Base-by-base conservation (phyloP, 1,284 basidiomycete species). In the Pseudozyma sp. region DNA sequence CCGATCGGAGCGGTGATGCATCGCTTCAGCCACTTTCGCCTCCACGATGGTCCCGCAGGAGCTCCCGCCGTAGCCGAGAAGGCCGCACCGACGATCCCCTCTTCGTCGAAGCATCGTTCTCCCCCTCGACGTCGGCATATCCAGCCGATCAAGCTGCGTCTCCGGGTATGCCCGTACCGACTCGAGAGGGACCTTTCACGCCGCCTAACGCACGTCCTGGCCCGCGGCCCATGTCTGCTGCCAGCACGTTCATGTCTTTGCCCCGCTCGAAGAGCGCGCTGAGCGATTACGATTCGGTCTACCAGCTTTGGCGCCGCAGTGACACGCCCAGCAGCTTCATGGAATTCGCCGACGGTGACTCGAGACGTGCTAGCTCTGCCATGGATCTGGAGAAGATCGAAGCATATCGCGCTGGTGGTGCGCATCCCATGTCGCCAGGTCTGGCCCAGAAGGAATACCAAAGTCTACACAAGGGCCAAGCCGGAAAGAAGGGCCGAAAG, bases 201-300 rank as follows among this genome's bases (percentile, higher is more conserved):
- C 63, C 68, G 9, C 63, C 63, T n/a, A 58, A 62, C 24, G 58
- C 43, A 10, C 43, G 51, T 13, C 50, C 51, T 5, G 53, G 24
- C 7, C 54, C 62, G 8, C 39, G 72, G 1, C 64, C 68, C 4
- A 19, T 45, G 2, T 68, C 64, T 13, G 13, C 68, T 7, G 68
- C 75, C 43, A 75, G 73, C 56, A 73, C 75, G 6, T 61, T 65
- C 48, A 61, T 75, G 65, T 50, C 75, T 19, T 56, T 59, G 31
- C 39, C 49, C 5, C 57, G 63, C 50, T 65, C 63, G 2, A 59
- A 59, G 24, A 74, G 60, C 53, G 77, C 63, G 2, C 62, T 56
- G 24, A 74, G 60, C 53, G 77, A 78, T 45, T 78, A 78, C 40
- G 77, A 77, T 40, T 75, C 75, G 17, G 63, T 69, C 48, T 72